Conservation (phyloP, 441 rosid genomes). For the Pelargonium australe region DNA sequence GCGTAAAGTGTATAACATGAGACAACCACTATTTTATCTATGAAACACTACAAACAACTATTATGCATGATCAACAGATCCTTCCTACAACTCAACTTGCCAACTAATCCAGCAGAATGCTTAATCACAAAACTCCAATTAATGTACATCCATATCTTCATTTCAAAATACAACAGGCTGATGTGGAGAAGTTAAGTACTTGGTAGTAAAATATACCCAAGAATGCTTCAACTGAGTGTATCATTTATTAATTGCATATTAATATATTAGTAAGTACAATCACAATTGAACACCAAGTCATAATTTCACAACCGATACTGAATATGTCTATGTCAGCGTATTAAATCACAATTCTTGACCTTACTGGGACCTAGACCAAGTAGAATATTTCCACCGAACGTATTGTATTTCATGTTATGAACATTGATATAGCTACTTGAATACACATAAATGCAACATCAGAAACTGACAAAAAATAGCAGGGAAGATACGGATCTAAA, state of each 20-base stretch:
- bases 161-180: neutral
- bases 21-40: neutral
- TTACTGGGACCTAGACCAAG: neutral
- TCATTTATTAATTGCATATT: neutral
- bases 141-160: neutral
- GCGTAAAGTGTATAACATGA: too few species aligned
- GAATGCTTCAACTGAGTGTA: neutral
- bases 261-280: neutral
- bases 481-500: neutral
- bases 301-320: neutral
- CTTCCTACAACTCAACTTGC: neutral
- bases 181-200: neutral
- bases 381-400: neutral
- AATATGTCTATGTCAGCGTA: neutral
- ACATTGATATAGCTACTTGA: neutral
- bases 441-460: neutral
- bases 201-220: neutral
- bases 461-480: neutral
- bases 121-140: neutral
- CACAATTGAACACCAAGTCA: neutral
- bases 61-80: neutral
- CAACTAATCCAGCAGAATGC: neutral
- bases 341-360: neutral
- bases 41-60: neutral
- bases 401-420: neutral